These are phyloP conservation scores for Coccomyxa subellipsoidea DNA, from an alignment of 163 green algal genomes.

Conservation along the genomic window DNA sequence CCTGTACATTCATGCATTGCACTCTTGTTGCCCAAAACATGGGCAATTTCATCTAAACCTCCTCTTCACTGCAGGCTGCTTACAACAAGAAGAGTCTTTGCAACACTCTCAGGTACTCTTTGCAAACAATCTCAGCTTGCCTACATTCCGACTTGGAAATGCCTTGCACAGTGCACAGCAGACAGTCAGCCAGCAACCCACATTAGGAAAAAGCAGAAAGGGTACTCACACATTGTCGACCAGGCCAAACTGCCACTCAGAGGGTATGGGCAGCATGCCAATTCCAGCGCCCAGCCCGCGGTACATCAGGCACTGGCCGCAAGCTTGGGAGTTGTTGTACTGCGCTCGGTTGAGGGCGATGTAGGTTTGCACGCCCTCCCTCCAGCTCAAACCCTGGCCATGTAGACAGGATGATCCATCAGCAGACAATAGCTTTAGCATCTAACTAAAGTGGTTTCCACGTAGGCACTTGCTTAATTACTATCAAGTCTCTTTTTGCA, in stretches of 20 bases:
- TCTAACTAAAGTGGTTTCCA: no score
- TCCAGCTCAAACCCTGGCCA: conserved; percentile 5
- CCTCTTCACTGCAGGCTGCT: neutral
- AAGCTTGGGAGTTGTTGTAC: conserved; percentile 20
- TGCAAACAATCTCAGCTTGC: no score
- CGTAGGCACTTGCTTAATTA: no score
- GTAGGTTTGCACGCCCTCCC: conserved; percentile 16
- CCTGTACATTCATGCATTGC: no score
- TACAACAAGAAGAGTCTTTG: neutral
- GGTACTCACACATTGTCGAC: conserved; percentile 15
- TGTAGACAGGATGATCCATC: neutral
- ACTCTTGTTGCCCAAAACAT: no score
- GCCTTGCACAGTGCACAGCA: neutral
- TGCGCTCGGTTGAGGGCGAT: conserved; percentile 34
- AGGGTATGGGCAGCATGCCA: conserved; percentile 25
- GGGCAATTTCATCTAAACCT: no score
- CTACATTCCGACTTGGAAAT: neutral
- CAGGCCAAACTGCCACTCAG: conserved; percentile 5
- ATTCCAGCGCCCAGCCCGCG: conserved; percentile 20
- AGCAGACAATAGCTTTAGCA: no score
- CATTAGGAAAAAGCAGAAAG: no score
- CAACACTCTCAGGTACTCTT: no score
- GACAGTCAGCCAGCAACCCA: no score
- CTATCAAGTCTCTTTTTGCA: no score
- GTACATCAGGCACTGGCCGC: conserved; percentile 39